phyloP scores from a whole-genome alignment of 441 rosid genomes.

The Viola pubescens region DNA sequence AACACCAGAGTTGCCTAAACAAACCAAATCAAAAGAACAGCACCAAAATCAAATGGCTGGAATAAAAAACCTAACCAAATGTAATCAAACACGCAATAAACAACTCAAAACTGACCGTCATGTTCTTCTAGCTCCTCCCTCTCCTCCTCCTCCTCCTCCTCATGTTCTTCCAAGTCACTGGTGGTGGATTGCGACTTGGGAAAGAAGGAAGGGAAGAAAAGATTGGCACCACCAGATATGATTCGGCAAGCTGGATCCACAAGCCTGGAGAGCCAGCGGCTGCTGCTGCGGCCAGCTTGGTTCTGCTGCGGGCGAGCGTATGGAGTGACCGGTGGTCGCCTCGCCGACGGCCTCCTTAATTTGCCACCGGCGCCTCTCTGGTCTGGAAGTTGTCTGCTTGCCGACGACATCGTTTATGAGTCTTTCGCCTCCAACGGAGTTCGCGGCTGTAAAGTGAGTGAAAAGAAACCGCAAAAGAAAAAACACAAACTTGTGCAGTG shows the following conservation, averaged over 20 bases:
- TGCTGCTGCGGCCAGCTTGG: conserved; percentile 26
- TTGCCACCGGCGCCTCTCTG: conserved; percentile 64
- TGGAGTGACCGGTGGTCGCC: conserved; percentile 42
- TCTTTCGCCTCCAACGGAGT: not conserved
- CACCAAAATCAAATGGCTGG: no score
- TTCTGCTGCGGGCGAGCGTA: conserved; percentile 54
- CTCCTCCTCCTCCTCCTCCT: not conserved
- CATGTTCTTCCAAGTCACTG: conserved; percentile 11
- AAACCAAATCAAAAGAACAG: no score
- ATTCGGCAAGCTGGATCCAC: conserved; percentile 57
- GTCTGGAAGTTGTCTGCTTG: conserved; percentile 8
- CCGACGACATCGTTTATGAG: conserved; percentile 28
- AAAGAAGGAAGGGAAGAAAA: conserved; percentile 55
- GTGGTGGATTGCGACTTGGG: conserved; percentile 25
- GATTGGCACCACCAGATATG: conserved; percentile 17
- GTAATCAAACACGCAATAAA: no score
- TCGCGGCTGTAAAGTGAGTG: no score
- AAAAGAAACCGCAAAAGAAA: no score
- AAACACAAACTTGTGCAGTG: no score
- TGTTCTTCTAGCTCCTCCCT: not conserved
- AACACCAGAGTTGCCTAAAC: no score
- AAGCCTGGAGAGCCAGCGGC: conserved; percentile 59
- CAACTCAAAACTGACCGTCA: conserved; percentile 14
- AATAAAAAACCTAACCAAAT: no score
- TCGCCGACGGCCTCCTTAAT: conserved; percentile 37